phyloP scores from a whole-genome alignment of 306 rosid species.

The Ammopiptanthus mongolicus region DNA sequence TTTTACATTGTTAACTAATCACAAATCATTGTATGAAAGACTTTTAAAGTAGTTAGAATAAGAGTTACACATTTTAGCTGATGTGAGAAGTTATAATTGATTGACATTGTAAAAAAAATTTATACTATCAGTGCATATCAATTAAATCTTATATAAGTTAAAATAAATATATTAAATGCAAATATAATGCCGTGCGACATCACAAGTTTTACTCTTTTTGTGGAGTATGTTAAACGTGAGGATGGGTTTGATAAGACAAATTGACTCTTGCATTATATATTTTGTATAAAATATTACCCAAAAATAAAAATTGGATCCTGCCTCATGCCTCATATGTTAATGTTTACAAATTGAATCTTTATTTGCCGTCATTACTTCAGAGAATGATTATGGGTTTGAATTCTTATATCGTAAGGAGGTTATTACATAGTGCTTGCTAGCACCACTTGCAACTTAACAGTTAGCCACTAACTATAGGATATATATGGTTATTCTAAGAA shows the following conservation, averaged over 20 bases:
- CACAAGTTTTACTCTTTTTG: not conserved
- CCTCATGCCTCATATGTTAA: not conserved
- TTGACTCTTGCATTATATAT: not conserved
- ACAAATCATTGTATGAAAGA: no score
- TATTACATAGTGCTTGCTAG: not conserved
- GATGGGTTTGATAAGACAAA: not conserved
- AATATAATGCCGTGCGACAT: no score
- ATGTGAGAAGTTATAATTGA: no score
- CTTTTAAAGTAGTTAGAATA: no score
- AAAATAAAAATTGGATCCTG: no score
- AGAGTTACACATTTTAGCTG: no score
- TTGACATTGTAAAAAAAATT: no score
- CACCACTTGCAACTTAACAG: not conserved
- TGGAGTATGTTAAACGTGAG: not conserved
- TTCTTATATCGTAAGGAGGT: not conserved
- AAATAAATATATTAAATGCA: no score
- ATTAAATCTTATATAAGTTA: no score
- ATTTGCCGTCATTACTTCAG: not conserved
- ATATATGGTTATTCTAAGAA: not conserved
- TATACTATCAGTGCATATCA: no score
- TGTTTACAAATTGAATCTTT: not conserved
- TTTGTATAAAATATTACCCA: no score
- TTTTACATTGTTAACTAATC: no score
- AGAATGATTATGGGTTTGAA: not conserved
- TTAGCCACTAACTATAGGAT: not conserved